Percentiles rank a stretch among this genome's conserved stretches.
Evolutionary conservation across 805 yeast species (phyloP).

Genomic region (Lachancea cidri): DNA sequence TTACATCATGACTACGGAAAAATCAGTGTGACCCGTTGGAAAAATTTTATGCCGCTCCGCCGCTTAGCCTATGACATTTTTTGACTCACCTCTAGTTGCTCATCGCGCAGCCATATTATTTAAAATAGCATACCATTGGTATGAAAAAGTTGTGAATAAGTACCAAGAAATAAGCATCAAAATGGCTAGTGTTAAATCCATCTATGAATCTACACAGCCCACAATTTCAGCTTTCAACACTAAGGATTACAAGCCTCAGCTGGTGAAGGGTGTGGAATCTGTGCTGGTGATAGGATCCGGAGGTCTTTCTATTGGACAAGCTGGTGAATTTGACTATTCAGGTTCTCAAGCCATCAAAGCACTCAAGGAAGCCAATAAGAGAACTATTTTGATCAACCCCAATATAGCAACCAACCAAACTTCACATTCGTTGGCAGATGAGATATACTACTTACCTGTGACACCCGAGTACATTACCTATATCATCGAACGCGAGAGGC

Average conservation of each 20-base stretch:
- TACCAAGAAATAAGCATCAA: constrained; percentile 1
- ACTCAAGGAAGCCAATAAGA: constrained; percentile 79
- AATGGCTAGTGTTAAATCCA: constrained; percentile 17
- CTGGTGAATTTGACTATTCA: constrained; percentile 96
- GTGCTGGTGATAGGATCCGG: constrained; percentile 96
- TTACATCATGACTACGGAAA: background rate
- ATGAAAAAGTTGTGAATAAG: too few species aligned
- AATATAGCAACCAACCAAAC: constrained; percentile 97
- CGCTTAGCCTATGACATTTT: background rate
- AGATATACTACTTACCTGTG: constrained; percentile 91
- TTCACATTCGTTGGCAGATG: constrained; percentile 91
- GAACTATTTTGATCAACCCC: constrained; percentile 85
- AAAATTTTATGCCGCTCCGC: background rate
- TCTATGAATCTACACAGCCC: constrained; percentile 27
- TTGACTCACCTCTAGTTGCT: background rate
- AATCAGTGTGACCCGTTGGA: background rate
- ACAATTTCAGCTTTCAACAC: constrained; percentile 31
- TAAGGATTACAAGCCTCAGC: constrained; percentile 26
- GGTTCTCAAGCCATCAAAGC: constrained; percentile 98
- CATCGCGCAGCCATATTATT: background rate
- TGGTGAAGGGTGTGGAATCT: constrained; percentile 28
- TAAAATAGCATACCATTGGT: too few species aligned
- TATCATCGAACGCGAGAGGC: constrained; percentile 91
- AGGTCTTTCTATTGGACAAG: constrained; percentile 95
- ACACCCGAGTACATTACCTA: constrained; percentile 95